Evolutionary conservation across 1,284 basidiomycete genomes (phyloP).

Genomic region (Tilletia caries): DNA sequence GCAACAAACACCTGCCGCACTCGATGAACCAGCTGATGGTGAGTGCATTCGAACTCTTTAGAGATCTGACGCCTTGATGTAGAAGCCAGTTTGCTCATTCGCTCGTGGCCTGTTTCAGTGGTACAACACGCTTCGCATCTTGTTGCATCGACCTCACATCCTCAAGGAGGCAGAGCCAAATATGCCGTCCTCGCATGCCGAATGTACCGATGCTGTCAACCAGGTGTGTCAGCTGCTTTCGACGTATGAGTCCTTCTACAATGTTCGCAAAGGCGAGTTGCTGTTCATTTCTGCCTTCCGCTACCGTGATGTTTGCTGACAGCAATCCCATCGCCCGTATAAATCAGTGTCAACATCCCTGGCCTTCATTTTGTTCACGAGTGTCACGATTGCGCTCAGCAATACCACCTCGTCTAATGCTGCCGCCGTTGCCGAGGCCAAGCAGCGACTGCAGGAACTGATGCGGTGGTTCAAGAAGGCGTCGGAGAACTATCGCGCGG

Average conservation of each 20-base stretch:
- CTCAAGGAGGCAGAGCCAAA: conserved; percentile 31
- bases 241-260: conserved; percentile 4
- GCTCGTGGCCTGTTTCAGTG: conserved; percentile 15
- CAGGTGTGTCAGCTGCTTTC: conserved; percentile 18
- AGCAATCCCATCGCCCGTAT: no score
- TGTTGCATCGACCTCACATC: conserved; percentile 38
- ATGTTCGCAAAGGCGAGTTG: background rate
- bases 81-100: no score
- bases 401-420: conserved; percentile 38
- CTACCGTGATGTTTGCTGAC: no score
- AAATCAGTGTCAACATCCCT: conserved; percentile 30
- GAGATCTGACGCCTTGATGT: background rate
- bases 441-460: conserved; percentile 29
- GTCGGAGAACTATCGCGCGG: conserved; percentile 30
- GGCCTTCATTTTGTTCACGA: conserved; percentile 40
- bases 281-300: no score
- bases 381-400: conserved; percentile 39
- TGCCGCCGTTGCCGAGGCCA: conserved; percentile 26
- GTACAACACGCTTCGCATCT: conserved; percentile 31
- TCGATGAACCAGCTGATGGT: conserved; percentile 22
- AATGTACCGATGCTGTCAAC: conserved; percentile 35
- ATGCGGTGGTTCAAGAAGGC: conserved; percentile 34
- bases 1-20: conserved; percentile 28
- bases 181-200: conserved; percentile 31
- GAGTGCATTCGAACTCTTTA: background rate